These are phyloP conservation scores for Eucalyptus lansdowneana DNA, from an alignment of 345 rosid genomes.

Conservation along the genomic window DNA sequence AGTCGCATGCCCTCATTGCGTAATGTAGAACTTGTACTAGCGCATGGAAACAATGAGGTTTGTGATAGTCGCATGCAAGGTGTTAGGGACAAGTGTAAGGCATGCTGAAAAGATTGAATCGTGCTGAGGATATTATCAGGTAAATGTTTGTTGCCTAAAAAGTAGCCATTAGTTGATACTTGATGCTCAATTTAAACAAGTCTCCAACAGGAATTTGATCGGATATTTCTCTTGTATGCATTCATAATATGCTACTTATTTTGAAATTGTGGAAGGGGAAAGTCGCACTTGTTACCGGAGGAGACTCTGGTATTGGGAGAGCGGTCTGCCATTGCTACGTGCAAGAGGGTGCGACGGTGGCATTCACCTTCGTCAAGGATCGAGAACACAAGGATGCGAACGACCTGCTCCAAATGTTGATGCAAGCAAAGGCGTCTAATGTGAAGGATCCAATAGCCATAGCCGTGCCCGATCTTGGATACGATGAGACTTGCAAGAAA, in stretches of 20 bases:
- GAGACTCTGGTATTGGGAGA: slow-evolving; percentile 75
- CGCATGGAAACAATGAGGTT: neutral
- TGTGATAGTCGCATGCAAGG: neutral
- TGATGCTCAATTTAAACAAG: neutral
- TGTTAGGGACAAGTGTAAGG: neutral
- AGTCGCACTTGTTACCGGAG: slow-evolving; percentile 72
- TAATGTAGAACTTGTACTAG: neutral
- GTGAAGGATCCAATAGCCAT: slow-evolving; percentile 52
- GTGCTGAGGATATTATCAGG: neutral
- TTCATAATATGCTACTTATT: neutral
- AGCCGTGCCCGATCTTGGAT: slow-evolving; percentile 43
- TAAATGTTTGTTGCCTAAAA: neutral
- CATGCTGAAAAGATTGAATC: neutral
- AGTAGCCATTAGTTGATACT: neutral
- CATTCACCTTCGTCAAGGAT: slow-evolving; percentile 55
- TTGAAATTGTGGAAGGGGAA: slow-evolving; percentile 24
- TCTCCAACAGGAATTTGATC: neutral
- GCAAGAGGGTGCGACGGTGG: slow-evolving; percentile 59
- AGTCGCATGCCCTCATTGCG: neutral
- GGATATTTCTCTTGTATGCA: neutral
- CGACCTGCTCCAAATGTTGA: slow-evolving; percentile 38
- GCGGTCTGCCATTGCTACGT: slow-evolving; percentile 45
- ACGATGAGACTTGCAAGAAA: slow-evolving; percentile 52
- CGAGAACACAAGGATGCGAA: slow-evolving; percentile 63
- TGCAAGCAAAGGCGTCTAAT: slow-evolving; percentile 22